Evolutionary conservation across 371 early-diverging fungal species (phyloP).

Genomic region (Coemansia sp.): DNA sequence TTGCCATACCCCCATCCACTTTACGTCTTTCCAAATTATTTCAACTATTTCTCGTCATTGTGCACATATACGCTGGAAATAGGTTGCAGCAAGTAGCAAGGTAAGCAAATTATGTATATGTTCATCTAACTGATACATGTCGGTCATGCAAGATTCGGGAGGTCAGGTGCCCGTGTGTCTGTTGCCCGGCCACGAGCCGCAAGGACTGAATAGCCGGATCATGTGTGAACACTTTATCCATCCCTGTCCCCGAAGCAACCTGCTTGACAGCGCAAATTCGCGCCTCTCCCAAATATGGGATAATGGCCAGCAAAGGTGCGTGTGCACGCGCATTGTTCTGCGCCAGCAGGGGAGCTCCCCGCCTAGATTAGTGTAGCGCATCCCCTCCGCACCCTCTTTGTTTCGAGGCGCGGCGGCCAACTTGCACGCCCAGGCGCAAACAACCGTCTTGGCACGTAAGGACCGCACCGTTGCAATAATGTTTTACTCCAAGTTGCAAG

Average conservation of each 20-base stretch:
- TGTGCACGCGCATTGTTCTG: conserved; percentile 1
- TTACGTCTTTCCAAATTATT: not conserved
- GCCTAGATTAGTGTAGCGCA: conserved; percentile 3
- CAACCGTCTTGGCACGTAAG: not conserved
- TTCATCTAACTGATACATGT: too few species aligned
- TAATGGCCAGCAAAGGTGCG: conserved; percentile 3
- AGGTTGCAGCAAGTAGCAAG: not conserved
- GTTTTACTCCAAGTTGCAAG: too few species aligned
- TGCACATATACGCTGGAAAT: not conserved
- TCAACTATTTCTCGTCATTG: not conserved
- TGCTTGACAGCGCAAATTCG: too few species aligned
- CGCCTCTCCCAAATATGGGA: not conserved
- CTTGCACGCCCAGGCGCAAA: conserved; percentile 4
- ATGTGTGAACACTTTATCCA: conserved; percentile 7
- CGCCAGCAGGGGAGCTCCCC: not conserved
- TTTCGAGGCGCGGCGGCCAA: not conserved
- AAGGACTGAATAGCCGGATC: conserved; percentile 11
- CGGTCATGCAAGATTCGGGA: not conserved
- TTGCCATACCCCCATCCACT: not conserved
- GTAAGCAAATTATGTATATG: not conserved
- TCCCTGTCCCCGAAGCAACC: not conserved
- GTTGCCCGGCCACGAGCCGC: not conserved
- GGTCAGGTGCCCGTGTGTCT: not conserved
- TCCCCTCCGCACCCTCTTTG: conserved; percentile 6
- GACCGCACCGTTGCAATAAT: too few species aligned